A percentile compares a stretch with the other conserved stretches of the same genome.
These are phyloP conservation scores for Alternaria ventricosa DNA, from an alignment of 2,329 filamentous ascomycete genomes.

Conservation along the genomic window DNA sequence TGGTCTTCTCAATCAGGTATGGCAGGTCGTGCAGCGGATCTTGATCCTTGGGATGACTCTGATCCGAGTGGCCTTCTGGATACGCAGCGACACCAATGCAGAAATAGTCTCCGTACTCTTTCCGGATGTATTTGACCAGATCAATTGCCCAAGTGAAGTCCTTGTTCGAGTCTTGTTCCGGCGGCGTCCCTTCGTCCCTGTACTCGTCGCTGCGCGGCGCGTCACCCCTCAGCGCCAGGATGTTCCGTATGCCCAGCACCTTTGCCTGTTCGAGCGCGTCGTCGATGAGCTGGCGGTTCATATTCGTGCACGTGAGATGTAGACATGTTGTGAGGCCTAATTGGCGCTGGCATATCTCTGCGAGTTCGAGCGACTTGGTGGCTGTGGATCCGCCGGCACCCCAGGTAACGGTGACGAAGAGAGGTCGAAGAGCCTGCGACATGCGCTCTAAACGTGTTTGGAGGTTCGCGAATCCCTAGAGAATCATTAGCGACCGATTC, in stretches of 20 bases:
- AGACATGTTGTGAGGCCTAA: conserved; percentile 92
- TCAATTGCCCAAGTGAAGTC: conserved; percentile 91
- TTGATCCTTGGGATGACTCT: conserved; percentile 83
- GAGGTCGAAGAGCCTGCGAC: conserved; percentile 85
- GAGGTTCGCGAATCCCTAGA: conserved; percentile 84
- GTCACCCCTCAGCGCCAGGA: conserved; percentile 89
- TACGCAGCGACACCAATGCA: conserved; percentile 95
- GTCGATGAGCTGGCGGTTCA: conserved; percentile 86
- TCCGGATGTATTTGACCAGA: conserved; percentile 85
- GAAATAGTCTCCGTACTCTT: conserved; percentile 90
- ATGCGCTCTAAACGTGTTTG: conserved; percentile 93
- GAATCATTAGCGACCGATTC: conserved; percentile 13
- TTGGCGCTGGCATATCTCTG: conserved; percentile 92
- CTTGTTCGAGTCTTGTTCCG: conserved; percentile 68
- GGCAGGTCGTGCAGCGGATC: conserved; percentile 73
- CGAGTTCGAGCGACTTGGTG: conserved; percentile 88
- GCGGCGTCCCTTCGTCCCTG: conserved; percentile 67
- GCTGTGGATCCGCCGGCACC: conserved; percentile 93
- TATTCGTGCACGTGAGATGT: conserved; percentile 97
- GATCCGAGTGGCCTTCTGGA: conserved; percentile 92
- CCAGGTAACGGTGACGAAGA: conserved; percentile 98
- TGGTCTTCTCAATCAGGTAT: conserved; percentile 86
- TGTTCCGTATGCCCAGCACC: conserved; percentile 88
- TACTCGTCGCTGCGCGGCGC: conserved; percentile 91
- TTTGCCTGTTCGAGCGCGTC: conserved; percentile 90